Base-by-base conservation (phyloP, 805 yeast species). In the Pichia ethanolica region DNA sequence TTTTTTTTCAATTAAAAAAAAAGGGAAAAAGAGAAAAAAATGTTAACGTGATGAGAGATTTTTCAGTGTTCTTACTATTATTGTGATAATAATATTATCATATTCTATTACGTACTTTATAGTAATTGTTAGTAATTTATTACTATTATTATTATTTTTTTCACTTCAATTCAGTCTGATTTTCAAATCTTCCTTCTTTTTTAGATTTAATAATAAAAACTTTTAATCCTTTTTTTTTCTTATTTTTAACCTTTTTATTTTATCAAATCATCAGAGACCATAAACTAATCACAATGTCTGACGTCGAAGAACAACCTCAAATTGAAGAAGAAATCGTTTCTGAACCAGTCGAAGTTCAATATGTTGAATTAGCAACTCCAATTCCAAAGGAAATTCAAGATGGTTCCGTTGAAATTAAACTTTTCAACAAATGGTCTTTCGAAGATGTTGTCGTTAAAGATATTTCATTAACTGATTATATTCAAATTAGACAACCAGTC, bases 381-480 rank as follows among this genome's bases (percentile, higher is more conserved):
- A 89, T 93, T 72, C 98, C 99, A 77, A 89, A 84, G 73, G 97
- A 89, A 48, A 89, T 93, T 70, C 95, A 88, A 78, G 86, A 83
- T 72, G 97, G 96, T 76, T 89, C 91, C 73, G 84, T 82, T 72
- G 95, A 89, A 79, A 85, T 93, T 76, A 91, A 89, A 79, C 84
- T 93, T 71, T 93, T 93, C 91, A 93, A 93, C 96, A 93, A 91
- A 79, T 93, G 99, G 99, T 83, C 97, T 62, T 95, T 87, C 72
- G 95, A 90, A 76, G 97, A 89, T 57, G 93, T 93, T 69, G 93
- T 90, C 75, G 89, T 93, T 67, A 89, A 89, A 83, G 99, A 93
- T 74, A 86, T 95, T 71, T 91, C 99, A 60, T 82, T 93, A 74
- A 89, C 93, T 69, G 99, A 93, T 79, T 93, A 93, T 93, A 78